Conservation (phyloP, 1,139 yeast genomes). For the Saccharomycopsis hybrid region DNA sequence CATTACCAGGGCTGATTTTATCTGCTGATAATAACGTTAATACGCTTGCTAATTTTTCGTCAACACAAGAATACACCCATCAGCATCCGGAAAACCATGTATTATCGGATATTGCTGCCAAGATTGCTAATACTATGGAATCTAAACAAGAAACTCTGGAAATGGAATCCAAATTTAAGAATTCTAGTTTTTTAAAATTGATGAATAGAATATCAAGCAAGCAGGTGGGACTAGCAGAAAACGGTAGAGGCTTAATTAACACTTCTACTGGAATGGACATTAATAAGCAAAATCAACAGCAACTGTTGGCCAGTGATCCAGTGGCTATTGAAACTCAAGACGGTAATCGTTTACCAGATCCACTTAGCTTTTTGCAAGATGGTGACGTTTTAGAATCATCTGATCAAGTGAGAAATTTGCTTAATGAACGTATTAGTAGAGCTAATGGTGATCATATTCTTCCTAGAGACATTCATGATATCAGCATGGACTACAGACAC, state of each 20-base stretch:
- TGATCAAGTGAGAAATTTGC: conserved; percentile 16
- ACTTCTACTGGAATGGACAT: conserved; percentile 24
- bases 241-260: conserved; percentile 27
- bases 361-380: conserved; percentile 24
- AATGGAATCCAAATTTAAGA: conserved; percentile 24
- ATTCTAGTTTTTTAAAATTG: conserved; percentile 27
- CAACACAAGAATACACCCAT: conserved; percentile 11
- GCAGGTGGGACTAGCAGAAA: conserved; percentile 25
- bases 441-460: conserved; percentile 11
- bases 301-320: not conserved
- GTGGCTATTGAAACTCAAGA: not conserved
- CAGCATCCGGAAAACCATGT: conserved; percentile 21
- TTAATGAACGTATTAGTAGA: conserved; percentile 7
- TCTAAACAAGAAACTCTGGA: conserved; percentile 17
- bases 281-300: not conserved
- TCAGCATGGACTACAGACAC: conserved; percentile 26
- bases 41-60: too few relatives aligned
- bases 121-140: conserved; percentile 26
- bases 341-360: conserved; percentile 22
- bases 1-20: too few relatives aligned
- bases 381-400: conserved; percentile 18
- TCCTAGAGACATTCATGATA: conserved; percentile 26
- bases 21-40: not conserved
- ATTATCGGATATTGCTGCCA: conserved; percentile 26
- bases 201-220: conserved; percentile 27